A percentile compares a stretch with the other conserved stretches of the same genome.
These are phyloP conservation scores for Ustilago loliicola DNA, from an alignment of 1,284 basidiomycete genomes.

Conservation along the genomic window DNA sequence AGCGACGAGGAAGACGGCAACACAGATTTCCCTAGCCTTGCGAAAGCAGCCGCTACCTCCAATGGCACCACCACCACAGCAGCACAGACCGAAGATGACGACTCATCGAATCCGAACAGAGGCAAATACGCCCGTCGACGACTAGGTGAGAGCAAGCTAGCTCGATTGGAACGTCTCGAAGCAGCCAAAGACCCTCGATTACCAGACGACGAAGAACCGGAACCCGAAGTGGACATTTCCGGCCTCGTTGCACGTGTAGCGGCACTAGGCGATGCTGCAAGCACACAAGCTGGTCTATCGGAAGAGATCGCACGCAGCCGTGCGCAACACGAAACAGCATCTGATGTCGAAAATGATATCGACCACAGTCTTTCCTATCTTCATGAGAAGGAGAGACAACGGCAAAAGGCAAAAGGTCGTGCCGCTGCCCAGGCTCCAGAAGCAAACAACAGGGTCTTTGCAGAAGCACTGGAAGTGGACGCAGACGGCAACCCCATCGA, in stretches of 20 bases:
- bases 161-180: slow-evolving; percentile 49
- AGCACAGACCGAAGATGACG: slow-evolving; percentile 11
- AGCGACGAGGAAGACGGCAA: slow-evolving; percentile 27
- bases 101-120: slow-evolving; percentile 26
- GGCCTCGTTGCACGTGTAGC: slow-evolving; percentile 57
- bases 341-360: slow-evolving; percentile 59
- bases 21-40: slow-evolving; percentile 37
- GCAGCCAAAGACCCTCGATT: slow-evolving; percentile 46
- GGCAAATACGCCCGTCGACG: slow-evolving; percentile 58
- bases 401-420: slow-evolving; percentile 43
- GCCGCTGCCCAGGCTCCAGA: neutral
- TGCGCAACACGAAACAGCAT: slow-evolving; percentile 46
- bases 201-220: slow-evolving; percentile 54
- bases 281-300: slow-evolving; percentile 39
- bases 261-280: slow-evolving; percentile 45
- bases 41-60: slow-evolving; percentile 26
- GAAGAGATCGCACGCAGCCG: slow-evolving; percentile 36
- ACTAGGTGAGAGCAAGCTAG: slow-evolving; percentile 60
- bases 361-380: slow-evolving; percentile 59
- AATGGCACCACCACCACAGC: slow-evolving; percentile 1
- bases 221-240: slow-evolving; percentile 66
- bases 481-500: slow-evolving; percentile 46
- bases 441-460: neutral
- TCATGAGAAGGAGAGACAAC: slow-evolving; percentile 48
- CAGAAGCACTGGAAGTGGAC: slow-evolving; percentile 28